Base-by-base conservation (phyloP, 2,329 filamentous ascomycete genomes). In the Neocatenulostroma microsporum region DNA sequence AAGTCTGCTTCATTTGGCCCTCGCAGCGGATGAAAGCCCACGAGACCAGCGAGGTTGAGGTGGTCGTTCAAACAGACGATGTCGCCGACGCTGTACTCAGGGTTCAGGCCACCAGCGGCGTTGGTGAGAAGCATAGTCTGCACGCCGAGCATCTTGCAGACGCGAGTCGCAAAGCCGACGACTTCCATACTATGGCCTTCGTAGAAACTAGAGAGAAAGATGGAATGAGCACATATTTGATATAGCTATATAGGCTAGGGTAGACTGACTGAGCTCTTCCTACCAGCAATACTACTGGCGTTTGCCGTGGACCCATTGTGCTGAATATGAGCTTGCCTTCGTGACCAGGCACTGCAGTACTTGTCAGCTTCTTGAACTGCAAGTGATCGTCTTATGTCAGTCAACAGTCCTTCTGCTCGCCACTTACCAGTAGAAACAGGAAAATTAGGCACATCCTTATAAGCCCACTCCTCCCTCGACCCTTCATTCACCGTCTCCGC, bases 21-120 rank as follows among this genome's bases (percentile, higher is more conserved):
- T 33, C 75, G 69, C 24, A 81, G 62, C 14, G 77, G 77, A 53
- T 80, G 73, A 35, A 67, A 64, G 17, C 77, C 77, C 8, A 73
- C 71, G 8, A 82, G 58, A 3, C 78, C 77, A 18, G 76, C 71
- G 32, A 80, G 54, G 54, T 80, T 80, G 32, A 82, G 66, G 54
- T 82, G 77, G 61, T 82, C 78, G 50, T 80, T 79, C 37, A 82
- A 52, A 31, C 79, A 60, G 28, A 80, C 72, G 39, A 82, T 73
- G 54, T 82, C 78, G 31, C 78, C 78, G 20, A 81, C 75, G 17
- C 60, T 61, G 58, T 80, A 82, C 24, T 69, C 66, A n/a, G 71
- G 66, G 56, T 82, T 81, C 23, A 82, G 58, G 10, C 76, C 77
- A 39, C 78, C 78, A 26, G 77, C 76, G 28, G 78, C 78, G 55